phyloP scores from a whole-genome alignment of 148 eudicot species.

The Tetragonia tetragonoides region DNA sequence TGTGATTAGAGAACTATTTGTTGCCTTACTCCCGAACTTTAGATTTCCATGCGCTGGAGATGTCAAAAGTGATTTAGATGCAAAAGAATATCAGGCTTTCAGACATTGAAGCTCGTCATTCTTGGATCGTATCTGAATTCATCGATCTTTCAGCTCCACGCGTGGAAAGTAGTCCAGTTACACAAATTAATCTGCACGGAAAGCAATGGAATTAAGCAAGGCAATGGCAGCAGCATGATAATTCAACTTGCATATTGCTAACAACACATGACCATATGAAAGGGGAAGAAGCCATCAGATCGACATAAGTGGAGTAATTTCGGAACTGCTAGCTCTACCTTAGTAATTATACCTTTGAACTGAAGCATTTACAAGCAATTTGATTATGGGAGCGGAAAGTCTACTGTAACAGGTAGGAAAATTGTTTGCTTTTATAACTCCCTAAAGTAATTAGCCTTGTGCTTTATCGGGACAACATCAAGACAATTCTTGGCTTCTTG shows the following conservation, averaged over 20 bases:
- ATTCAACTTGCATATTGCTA: neutral
- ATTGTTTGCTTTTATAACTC: too few relatives aligned
- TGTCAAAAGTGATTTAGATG: conserved; percentile 9
- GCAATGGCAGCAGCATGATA: neutral
- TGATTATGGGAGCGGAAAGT: too few relatives aligned
- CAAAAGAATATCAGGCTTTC: conserved; percentile 15
- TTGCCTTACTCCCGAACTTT: conserved; percentile 18
- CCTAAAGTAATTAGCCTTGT: too few relatives aligned
- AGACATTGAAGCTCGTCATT: conserved; percentile 10
- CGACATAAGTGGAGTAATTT: neutral
- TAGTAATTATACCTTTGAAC: neutral
- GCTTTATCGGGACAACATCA: too few relatives aligned
- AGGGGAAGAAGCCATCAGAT: neutral
- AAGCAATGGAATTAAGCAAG: neutral
- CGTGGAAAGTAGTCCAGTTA: conserved; percentile 21
- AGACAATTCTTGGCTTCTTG: too few relatives aligned
- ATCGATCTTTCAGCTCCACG: conserved; percentile 22
- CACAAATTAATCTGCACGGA: conserved; percentile 21
- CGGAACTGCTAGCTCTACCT: neutral
- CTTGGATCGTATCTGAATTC: neutral
- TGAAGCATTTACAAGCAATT: neutral
- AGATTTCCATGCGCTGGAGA: conserved; percentile 20
- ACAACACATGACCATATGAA: neutral
- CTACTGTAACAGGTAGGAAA: too few relatives aligned
- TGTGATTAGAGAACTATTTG: neutral